A percentile compares a stretch with the other conserved stretches of the same genome.
Conservation (phyloP, 2,329 filamentous ascomycete genomes). For the Colletotrichum sp. region DNA sequence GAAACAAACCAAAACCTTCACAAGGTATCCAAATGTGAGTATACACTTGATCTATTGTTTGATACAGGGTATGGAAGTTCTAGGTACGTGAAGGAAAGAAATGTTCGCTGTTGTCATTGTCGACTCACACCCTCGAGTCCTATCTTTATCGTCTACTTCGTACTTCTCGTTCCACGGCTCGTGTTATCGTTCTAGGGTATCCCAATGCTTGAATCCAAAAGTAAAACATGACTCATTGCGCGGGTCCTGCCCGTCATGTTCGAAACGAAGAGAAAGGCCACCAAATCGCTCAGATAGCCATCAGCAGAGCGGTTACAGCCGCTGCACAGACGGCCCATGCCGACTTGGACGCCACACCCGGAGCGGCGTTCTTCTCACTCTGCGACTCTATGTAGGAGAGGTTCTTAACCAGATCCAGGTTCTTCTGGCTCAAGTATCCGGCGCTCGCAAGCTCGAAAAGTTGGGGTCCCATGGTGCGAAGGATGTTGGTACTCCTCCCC, state of each 20-base stretch:
- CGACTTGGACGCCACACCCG: background rate
- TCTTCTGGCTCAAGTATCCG: slow-evolving; percentile 40
- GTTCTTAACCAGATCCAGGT: slow-evolving; percentile 20
- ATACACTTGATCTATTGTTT: background rate
- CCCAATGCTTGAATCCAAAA: slow-evolving; percentile 14
- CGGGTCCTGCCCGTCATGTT: slow-evolving; percentile 18
- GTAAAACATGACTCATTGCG: background rate
- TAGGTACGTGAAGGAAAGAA: slow-evolving; percentile 4
- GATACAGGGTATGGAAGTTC: background rate
- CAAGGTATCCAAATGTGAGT: background rate
- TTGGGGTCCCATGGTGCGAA: slow-evolving; percentile 55
- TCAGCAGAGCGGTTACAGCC: background rate
- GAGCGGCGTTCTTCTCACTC: slow-evolving; percentile 18
- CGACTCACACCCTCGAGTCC: background rate
- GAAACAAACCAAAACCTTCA: background rate
- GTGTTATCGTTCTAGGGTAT: slow-evolving; percentile 22
- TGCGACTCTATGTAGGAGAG: slow-evolving; percentile 22
- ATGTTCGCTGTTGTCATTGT: background rate
- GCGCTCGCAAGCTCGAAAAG: slow-evolving; percentile 51
- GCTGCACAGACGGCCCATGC: background rate
- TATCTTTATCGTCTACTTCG: slow-evolving; percentile 24
- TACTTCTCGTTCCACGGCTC: slow-evolving; percentile 9
- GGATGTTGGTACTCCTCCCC: slow-evolving; percentile 64
- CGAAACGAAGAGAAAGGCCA: background rate
- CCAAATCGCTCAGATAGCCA: background rate